These are phyloP conservation scores for Boletus rubescentipes DNA, from an alignment of 768 basidiomycete species.

Conservation along the genomic window DNA sequence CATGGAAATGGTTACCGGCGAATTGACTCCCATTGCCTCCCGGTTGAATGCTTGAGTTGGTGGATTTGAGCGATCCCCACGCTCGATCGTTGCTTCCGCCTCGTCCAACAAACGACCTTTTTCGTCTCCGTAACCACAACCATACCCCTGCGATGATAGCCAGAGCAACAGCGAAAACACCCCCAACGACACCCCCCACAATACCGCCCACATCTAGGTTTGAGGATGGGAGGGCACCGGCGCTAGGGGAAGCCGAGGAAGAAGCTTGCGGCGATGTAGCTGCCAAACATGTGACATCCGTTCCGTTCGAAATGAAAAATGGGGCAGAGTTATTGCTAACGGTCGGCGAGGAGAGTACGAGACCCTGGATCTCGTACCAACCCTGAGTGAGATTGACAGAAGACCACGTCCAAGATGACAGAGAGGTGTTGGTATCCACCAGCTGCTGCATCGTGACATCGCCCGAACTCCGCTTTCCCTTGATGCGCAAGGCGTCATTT, in stretches of 20 bases:
- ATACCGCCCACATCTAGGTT: conserved; percentile 43
- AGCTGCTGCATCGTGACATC: conserved; percentile 23
- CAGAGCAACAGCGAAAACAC: conserved; percentile 36
- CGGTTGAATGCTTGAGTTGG: conserved; percentile 15
- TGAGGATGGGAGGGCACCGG: conserved; percentile 15
- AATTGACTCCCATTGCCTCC: neutral
- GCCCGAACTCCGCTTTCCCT: neutral
- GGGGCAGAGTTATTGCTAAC: conserved; percentile 20
- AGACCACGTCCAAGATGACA: conserved; percentile 40
- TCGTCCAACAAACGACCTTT: conserved; percentile 24
- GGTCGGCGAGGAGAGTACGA: conserved; percentile 1
- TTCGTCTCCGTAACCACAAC: conserved; percentile 27
- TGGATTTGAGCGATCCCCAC: conserved; percentile 31
- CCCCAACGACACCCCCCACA: conserved; percentile 54
- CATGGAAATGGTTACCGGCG: conserved; percentile 10
- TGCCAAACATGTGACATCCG: conserved; percentile 35
- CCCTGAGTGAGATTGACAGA: conserved; percentile 48
- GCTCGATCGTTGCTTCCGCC: conserved; percentile 19
- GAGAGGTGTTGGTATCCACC: conserved; percentile 25
- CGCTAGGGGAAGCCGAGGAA: conserved; percentile 9
- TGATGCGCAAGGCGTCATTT: conserved; percentile 6
- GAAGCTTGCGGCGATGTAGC: conserved; percentile 9
- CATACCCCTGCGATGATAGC: conserved; percentile 34
- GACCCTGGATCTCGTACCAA: conserved; percentile 41
- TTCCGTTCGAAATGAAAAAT: conserved; percentile 40